Evolutionary conservation across 768 basidiomycete species (phyloP).

Genomic region (Kondoa subrosea): DNA sequence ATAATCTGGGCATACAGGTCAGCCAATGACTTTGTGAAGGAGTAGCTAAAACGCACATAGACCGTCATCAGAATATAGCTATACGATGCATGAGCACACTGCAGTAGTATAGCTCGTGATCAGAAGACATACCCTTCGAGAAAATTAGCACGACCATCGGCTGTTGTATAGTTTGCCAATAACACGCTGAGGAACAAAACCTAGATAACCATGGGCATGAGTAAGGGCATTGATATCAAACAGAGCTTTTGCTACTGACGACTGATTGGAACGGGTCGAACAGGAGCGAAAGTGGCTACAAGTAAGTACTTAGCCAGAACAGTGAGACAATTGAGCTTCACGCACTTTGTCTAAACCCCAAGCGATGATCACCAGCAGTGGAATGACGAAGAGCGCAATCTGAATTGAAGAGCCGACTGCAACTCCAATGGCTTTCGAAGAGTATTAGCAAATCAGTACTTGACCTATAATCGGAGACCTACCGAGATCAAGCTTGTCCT

Average conservation of each 20-base stretch:
- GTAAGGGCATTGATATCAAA: too few relatives aligned
- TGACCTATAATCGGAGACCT: too few relatives aligned
- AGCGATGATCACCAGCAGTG: conserved; percentile 45
- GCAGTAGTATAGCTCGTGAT: too few relatives aligned
- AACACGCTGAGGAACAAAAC: conserved; percentile 33
- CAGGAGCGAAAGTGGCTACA: conserved; percentile 30
- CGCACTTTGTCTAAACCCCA: conserved; percentile 58
- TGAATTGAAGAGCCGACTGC: conserved; percentile 38
- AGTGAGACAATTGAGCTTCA: conserved; percentile 22
- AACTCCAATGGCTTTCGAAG: neutral
- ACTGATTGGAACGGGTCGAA: conserved; percentile 83
- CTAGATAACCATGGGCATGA: too few relatives aligned
- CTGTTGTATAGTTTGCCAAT: conserved; percentile 19
- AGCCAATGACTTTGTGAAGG: too few relatives aligned
- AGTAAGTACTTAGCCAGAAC: neutral
- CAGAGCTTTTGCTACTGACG: too few relatives aligned
- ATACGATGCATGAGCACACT: too few relatives aligned
- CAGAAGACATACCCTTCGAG: conserved; percentile 22
- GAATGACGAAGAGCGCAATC: conserved; percentile 66
- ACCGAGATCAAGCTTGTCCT: conserved; percentile 66
- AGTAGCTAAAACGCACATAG: too few relatives aligned
- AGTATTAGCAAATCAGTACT: too few relatives aligned
- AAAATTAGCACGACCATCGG: conserved; percentile 3
- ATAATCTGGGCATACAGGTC: too few relatives aligned
- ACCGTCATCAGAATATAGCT: too few relatives aligned